Evolutionary conservation across 169 alveolate genomes (phyloP).

Genomic region (Amoebophrya sp.): DNA sequence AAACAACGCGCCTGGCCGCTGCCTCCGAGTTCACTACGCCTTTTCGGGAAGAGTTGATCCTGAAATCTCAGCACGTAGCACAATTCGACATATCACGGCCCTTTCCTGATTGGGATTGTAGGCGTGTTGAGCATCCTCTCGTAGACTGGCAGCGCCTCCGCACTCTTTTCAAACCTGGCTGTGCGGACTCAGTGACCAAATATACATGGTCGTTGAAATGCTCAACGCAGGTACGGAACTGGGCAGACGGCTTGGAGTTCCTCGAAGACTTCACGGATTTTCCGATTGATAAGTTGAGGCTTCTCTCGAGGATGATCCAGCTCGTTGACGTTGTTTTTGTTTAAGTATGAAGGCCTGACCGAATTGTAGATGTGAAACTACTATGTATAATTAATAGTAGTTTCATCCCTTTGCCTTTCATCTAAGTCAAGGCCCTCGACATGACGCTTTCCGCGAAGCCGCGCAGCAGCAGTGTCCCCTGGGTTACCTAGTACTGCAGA

Average conservation of each 20-base stretch:
- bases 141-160: not conserved
- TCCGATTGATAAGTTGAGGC: not conserved
- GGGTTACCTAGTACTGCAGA: not conserved
- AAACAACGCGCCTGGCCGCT: too few relatives aligned
- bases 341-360: too few relatives aligned
- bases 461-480: not conserved
- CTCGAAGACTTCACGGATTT: not conserved
- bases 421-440: too few relatives aligned
- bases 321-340: too few relatives aligned
- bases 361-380: too few relatives aligned
- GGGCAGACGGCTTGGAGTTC: not conserved
- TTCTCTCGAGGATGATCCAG: too few relatives aligned
- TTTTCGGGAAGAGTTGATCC: not conserved
- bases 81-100: not conserved
- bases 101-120: not conserved
- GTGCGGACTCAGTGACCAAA: not conserved
- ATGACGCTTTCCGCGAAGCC: not conserved
- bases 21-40: too few relatives aligned
- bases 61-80: not conserved
- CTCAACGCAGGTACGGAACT: not conserved
- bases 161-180: not conserved
- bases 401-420: too few relatives aligned
- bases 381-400: too few relatives aligned
- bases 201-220: not conserved
- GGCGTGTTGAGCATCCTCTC: not conserved